Base-by-base conservation (phyloP, 2,329 filamentous ascomycete species). In the Cucurbitaria berberidis region DNA sequence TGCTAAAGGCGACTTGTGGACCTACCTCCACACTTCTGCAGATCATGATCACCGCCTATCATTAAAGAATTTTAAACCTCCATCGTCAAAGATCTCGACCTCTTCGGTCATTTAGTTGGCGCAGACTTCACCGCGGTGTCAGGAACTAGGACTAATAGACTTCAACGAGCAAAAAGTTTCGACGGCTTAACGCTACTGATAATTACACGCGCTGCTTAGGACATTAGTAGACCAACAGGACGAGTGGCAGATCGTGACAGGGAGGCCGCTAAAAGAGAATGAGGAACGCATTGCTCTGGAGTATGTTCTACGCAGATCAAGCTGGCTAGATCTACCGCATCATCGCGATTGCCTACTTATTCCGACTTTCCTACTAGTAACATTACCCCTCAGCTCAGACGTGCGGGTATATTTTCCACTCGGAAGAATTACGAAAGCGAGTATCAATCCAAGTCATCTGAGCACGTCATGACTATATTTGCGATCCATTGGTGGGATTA, bases 321-420 rank as follows among this genome's bases (percentile, higher is more conserved):
- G 46, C 36, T 68, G 64, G 64, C 50, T 70, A 18, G 59, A 63
- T 9, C 34, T 69, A 21, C 46, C 53, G 9, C 56, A 65, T 27
- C 59, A 49, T 45, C 53, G 53, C 22, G 15, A 48, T 27, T 2
- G 4, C 19, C 18, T 10, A 42, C 4, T 18, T 11, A 38, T 43
- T 43, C 41, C 41, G n/a, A 30, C n/a, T 11, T 13, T 16, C 30
- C 40, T 36, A 15, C 27, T 41, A 8, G 34, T 32, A 19, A 16
- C 56, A 13, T 36, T 63, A 4, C 42, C 32, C 9, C 13, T 22
- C 19, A 66, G 63, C 36, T 45, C 43, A 11, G 35, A 19, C 2
- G 42, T 70, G 3, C 24, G 56, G 24, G 65, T 60, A 1, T 51
- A 1, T 51, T 71, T 1, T 69, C 62, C 5, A 62, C 69, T 22